A percentile compares a stretch with the other conserved stretches of the same genome.
Evolutionary conservation across 2,329 filamentous ascomycete genomes (phyloP).

Genomic region (Colletotrichum navitas): DNA sequence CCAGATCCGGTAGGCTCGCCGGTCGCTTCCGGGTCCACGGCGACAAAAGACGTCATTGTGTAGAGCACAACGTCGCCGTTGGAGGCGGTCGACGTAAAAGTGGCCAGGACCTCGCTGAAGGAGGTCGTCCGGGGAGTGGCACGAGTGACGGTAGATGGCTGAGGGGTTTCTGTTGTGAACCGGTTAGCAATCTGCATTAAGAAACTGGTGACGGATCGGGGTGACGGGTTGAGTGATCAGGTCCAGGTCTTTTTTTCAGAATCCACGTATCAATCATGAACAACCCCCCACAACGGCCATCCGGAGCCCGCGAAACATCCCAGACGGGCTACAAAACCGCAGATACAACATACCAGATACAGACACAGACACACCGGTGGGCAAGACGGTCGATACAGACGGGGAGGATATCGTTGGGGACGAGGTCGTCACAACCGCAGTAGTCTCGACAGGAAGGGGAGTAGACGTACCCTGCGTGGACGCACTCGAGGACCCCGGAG

Average conservation of each 20-base stretch:
- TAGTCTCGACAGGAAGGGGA: constrained; percentile 42
- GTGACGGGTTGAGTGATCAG: neutral
- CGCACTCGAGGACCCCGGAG: constrained; percentile 40
- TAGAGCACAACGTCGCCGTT: constrained; percentile 60
- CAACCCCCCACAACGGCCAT: constrained; percentile 4
- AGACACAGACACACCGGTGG: constrained; percentile 17
- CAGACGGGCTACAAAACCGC: constrained; percentile 35
- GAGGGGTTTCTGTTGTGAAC: constrained; percentile 44
- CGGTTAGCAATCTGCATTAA: constrained; percentile 19
- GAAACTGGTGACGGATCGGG: neutral
- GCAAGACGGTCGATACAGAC: constrained; percentile 9
- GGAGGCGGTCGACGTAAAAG: constrained; percentile 60
- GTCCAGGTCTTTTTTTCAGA: neutral
- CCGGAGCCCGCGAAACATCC: constrained; percentile 16
- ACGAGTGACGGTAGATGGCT: constrained; percentile 49
- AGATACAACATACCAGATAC: constrained; percentile 39
- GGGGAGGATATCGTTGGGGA: constrained; percentile 35
- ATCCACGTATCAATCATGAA: neutral
- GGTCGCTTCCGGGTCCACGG: constrained; percentile 54
- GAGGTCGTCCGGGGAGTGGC: constrained; percentile 49
- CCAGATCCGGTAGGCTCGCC: constrained; percentile 42
- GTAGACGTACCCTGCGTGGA: constrained; percentile 43
- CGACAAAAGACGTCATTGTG: constrained; percentile 64
- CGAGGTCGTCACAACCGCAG: constrained; percentile 40
- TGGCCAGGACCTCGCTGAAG: constrained; percentile 53